These are phyloP conservation scores for Lagenidium giganteum DNA, from an alignment of 352 stramenopile genomes.

Conservation along the genomic window DNA sequence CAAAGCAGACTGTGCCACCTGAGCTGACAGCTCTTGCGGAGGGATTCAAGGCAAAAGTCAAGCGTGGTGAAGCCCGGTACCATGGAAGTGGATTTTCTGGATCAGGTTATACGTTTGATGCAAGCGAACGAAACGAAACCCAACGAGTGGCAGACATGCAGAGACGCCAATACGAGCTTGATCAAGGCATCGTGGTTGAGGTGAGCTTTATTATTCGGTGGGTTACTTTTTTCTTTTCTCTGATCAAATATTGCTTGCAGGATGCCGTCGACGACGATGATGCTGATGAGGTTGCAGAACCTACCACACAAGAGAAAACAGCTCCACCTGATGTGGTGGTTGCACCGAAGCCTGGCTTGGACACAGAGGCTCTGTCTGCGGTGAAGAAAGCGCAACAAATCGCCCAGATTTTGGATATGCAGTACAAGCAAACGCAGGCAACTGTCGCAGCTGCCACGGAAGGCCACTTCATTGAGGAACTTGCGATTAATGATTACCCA, in stretches of 20 bases:
- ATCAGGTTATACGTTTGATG: constrained; percentile 98
- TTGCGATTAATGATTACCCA: constrained; percentile 95
- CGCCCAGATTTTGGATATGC: constrained; percentile 75
- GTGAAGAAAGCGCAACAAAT: constrained; percentile 83
- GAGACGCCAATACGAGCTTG: constrained; percentile 85
- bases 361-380: constrained; percentile 62
- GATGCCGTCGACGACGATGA: constrained; percentile 52
- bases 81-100: constrained; percentile 96
- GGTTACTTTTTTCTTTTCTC: no score
- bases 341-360: constrained; percentile 16
- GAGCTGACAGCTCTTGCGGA: constrained; percentile 92
- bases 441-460: constrained; percentile 26
- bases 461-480: constrained; percentile 83
- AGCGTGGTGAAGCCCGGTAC: constrained; percentile 90
- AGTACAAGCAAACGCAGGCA: constrained; percentile 61
- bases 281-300: constrained; percentile 40
- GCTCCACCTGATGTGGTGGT: constrained; percentile 1
- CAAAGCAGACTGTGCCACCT: constrained; percentile 66
- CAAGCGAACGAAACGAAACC: constrained; percentile 95
- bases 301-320: constrained; percentile 13
- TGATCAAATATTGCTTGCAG: no score
- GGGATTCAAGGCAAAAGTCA: constrained; percentile 93
- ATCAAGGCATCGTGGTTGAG: constrained; percentile 79
- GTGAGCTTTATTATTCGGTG: constrained; percentile 17
- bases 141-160: constrained; percentile 92